phyloP scores from a whole-genome alignment of 352 stramenopile species.

The Peronospora farinosa region DNA sequence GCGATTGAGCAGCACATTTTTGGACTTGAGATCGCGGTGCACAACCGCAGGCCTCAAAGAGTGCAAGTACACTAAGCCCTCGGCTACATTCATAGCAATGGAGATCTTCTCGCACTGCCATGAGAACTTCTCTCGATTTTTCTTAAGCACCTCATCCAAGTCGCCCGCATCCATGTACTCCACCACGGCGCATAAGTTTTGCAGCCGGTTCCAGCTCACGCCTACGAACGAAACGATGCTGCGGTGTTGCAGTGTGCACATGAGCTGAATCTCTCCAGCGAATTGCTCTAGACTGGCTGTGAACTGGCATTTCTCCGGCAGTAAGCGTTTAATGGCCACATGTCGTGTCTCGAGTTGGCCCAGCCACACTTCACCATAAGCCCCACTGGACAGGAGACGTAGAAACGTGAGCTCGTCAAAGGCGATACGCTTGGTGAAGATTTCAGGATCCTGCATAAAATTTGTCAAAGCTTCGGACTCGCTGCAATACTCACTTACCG shows the following conservation, averaged over 20 bases:
- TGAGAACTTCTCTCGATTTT: constrained; percentile 42
- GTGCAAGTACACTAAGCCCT: constrained; percentile 84
- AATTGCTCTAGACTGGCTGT: constrained; percentile 60
- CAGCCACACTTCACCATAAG: constrained; percentile 68
- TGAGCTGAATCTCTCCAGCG: constrained; percentile 60
- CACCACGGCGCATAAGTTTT: constrained; percentile 67
- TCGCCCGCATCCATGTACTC: constrained; percentile 80
- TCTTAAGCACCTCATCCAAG: constrained; percentile 51
- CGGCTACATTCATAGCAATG: constrained; percentile 78
- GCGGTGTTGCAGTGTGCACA: constrained; percentile 61
- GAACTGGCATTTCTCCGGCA: constrained; percentile 53
- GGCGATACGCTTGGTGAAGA: constrained; percentile 46
- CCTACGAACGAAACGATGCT: constrained; percentile 75
- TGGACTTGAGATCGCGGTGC: constrained; percentile 84
- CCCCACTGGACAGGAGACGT: constrained; percentile 55
- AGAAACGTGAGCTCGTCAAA: constrained; percentile 67
- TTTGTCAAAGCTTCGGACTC: constrained; percentile 47
- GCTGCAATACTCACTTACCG: constrained; percentile 49
- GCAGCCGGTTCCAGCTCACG: constrained; percentile 57
- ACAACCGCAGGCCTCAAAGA: constrained; percentile 61
- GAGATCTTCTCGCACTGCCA: constrained; percentile 71
- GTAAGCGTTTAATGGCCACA: constrained; percentile 66
- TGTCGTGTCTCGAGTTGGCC: constrained; percentile 59
- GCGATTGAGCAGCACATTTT: constrained; percentile 77
- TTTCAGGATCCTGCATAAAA: constrained; percentile 46